These are phyloP conservation scores for Cyberlindnera xylosilytica DNA, from an alignment of 805 yeast genomes.

Conservation along the genomic window DNA sequence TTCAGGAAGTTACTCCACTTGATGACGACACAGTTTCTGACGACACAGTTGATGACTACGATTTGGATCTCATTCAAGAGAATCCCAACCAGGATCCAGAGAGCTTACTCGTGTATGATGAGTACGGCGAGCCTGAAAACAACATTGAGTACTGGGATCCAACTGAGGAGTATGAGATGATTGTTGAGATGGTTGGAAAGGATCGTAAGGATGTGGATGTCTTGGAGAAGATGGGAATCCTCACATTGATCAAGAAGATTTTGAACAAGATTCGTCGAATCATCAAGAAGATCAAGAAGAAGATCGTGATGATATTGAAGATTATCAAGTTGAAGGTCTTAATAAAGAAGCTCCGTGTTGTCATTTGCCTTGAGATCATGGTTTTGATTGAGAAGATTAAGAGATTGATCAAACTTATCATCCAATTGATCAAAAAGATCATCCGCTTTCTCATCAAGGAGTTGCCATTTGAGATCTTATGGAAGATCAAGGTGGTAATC, in stretches of 20 bases:
- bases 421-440: slow-evolving; percentile 14
- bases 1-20: too few relatives aligned
- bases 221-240: slow-evolving; percentile 14
- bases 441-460: slow-evolving; percentile 16
- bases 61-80: neutral
- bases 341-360: slow-evolving; percentile 13
- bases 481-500: slow-evolving; percentile 19
- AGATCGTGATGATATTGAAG: slow-evolving; percentile 16
- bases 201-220: slow-evolving; percentile 13
- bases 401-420: slow-evolving; percentile 15
- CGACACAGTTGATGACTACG: neutral
- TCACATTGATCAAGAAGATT: slow-evolving; percentile 11
- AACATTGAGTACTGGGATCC: slow-evolving; percentile 10
- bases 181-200: slow-evolving; percentile 3
- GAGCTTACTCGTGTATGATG: slow-evolving; percentile 5
- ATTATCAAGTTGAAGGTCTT: slow-evolving; percentile 21
- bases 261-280: slow-evolving; percentile 16
- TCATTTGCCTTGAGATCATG: slow-evolving; percentile 20
- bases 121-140: slow-evolving; percentile 4
- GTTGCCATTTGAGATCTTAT: slow-evolving; percentile 19
- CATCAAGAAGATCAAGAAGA: slow-evolving; percentile 14
- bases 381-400: slow-evolving; percentile 23
- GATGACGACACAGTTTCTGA: too few relatives aligned
- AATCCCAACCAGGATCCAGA: slow-evolving; percentile 6
- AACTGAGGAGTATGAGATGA: slow-evolving; percentile 11